Base-by-base conservation (phyloP, 1,284 basidiomycete species). In the Malassezia restricta region DNA sequence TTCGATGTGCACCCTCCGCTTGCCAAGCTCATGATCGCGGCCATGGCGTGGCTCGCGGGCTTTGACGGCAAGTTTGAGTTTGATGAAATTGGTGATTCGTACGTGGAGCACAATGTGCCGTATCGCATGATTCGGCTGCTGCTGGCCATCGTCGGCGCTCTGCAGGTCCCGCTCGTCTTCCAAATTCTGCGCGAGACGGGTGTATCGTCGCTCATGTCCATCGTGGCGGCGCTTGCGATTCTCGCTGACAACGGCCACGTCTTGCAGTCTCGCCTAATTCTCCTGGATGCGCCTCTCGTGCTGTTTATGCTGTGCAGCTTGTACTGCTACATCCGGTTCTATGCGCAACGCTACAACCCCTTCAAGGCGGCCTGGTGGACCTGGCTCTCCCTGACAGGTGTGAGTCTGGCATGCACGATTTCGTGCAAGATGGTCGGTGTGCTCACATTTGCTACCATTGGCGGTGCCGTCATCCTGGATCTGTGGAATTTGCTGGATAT, bases 361-460 rank as follows among this genome's bases (percentile, higher is more conserved):
- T 71, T 71, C 49, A 52, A 54, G 15, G 7, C 42, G 0, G 29
- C 31, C 58, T 99, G 94, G 94, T 98, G 91, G 89, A 79, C 80
- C 42, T 99, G 94, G 94, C 79, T 98, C 40, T 73, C 86, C 35
- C 79, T 85, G 1, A 96, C 94, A 1, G 94, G 94, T 32, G 79
- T 86, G 43, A 88, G 85, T 72, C 86, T 99, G 79, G 89, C 90
- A 30, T 86, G 89, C 73, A 90, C 91, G 3, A 86, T 95, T 79
- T 89, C 87, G 15, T 94, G 92, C 74, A 99, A 99, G 76, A 92
- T 98, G 77, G 95, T 96, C 64, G 94, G 94, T 45, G 79, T 98
- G 50, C 79, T 99, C 58, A 91, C 89, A 1, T 95, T 98, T 57
- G 62, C 83, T 42, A 83, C 87, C 15, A 83, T 99, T 61, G 94